Base-by-base conservation (phyloP, 2,329 filamentous ascomycete species). In the Pyricularia grisea region DNA sequence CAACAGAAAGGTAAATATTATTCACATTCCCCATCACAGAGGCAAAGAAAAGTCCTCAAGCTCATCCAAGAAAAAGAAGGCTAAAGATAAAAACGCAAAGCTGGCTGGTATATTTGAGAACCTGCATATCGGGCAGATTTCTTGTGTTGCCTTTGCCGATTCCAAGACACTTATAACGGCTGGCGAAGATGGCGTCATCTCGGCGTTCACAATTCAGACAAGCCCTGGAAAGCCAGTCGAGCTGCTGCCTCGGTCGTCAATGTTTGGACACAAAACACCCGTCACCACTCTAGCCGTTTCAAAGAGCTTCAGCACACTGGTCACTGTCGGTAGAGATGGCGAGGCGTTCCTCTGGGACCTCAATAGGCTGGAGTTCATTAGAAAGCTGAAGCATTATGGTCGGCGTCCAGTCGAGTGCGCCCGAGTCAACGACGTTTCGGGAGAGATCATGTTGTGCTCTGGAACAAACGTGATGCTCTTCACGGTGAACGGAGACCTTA, bases 91-190 rank as follows among this genome's bases (percentile, higher is more conserved):
- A 50, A 31, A 58, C 42, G 27, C 66, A 50, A 73, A 82, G 82
- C 83, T 91, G 27, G 88, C 96, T 50, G 94, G 94, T 0, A 85
- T 97, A 23, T 97, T 94, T 75, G 95, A 99, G 78, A 96, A 98
- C 75, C 83, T 97, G 2, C 95, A 99, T 76, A 90, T 94, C 69
- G 93, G 94, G 4, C 93, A 97, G 76, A 86, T 99, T 31, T 94
- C 93, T 0, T 89, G 89, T 69, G 90, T 92, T 0, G 83, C 90
- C 14, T 95, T 98, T 76, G 92, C 92, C 0, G 94, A 97, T 77
- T 94, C 93, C 20, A 92, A 91, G 74, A 97, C 93, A 0, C 84
- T 99, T 25, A 90, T 99, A 72, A 98, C 95, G 0, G 92, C 93
- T 0, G 95, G 95, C 30, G 91, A 92, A 66, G 95, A 99, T 75